Evolutionary conservation across 495 filamentous ascomycete species (phyloP).

Genomic region (Daldinia vernicosa): DNA sequence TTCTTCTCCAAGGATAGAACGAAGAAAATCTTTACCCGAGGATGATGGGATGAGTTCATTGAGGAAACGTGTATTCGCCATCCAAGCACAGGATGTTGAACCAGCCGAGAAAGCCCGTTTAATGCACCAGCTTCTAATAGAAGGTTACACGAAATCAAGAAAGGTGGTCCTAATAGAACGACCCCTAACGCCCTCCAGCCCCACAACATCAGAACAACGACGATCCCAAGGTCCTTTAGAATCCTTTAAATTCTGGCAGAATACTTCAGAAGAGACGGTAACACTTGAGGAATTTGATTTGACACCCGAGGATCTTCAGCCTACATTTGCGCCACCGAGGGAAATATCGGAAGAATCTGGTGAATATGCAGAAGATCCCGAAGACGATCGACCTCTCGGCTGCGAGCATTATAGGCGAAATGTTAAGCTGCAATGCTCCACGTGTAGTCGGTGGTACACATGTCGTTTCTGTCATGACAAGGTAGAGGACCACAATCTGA

Average conservation of each 20-base stretch:
- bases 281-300: conserved; percentile 68
- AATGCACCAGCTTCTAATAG: conserved; percentile 85
- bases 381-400: conserved; percentile 66
- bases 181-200: conserved; percentile 46
- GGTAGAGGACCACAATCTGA: conserved; percentile 81
- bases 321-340: conserved; percentile 69
- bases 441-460: conserved; percentile 91
- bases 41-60: conserved; percentile 91
- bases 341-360: conserved; percentile 27
- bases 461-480: conserved; percentile 96
- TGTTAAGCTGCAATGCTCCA: conserved; percentile 91
- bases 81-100: conserved; percentile 71
- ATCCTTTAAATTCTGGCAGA: conserved; percentile 55
- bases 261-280: conserved; percentile 44
- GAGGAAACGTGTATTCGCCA: conserved; percentile 77
- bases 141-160: conserved; percentile 69
- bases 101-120: conserved; percentile 79
- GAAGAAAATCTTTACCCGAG: conserved; percentile 69
- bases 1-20: conserved; percentile 10
- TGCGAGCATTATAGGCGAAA: conserved; percentile 95
- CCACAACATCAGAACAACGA: conserved; percentile 40
- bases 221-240: conserved; percentile 43
- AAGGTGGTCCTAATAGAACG: conserved; percentile 49
- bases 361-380: conserved; percentile 53
- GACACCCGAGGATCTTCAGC: conserved; percentile 72